These are phyloP conservation scores for Neurospora pannonica DNA, from an alignment of 495 filamentous ascomycete species.

Conservation along the genomic window DNA sequence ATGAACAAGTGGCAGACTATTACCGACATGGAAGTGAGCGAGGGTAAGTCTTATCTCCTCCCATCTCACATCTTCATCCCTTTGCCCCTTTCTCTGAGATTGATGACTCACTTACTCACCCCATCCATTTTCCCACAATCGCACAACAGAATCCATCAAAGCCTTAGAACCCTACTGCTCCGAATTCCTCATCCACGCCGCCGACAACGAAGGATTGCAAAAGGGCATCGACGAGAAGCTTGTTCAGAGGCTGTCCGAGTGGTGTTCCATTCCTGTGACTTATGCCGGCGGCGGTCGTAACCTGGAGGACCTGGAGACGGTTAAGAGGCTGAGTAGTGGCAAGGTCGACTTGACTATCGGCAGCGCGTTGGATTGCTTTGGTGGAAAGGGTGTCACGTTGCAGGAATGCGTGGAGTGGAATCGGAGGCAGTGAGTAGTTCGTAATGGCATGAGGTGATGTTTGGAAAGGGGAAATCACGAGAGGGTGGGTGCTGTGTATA, in stretches of 20 bases:
- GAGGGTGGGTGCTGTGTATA: neutral
- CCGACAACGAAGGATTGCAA: slow-evolving; percentile 93
- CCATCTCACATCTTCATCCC: neutral
- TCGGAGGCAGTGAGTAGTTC: slow-evolving; percentile 20
- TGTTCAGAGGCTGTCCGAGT: slow-evolving; percentile 64
- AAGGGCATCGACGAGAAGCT: slow-evolving; percentile 79
- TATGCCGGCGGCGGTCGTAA: slow-evolving; percentile 90
- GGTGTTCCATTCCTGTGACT: slow-evolving; percentile 86
- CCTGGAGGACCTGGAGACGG: slow-evolving; percentile 67
- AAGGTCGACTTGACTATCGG: slow-evolving; percentile 93
- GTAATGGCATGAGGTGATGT: neutral
- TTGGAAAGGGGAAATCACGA: neutral
- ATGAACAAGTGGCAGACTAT: slow-evolving; percentile 99
- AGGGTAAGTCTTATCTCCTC: slow-evolving; percentile 43
- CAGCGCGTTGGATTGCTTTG: slow-evolving; percentile 92
- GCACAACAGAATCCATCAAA: slow-evolving; percentile 58
- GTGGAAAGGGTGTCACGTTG: slow-evolving; percentile 74
- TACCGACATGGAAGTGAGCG: slow-evolving; percentile 86
- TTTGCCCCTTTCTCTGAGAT: neutral
- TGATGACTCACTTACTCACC: neutral
- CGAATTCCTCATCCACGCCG: slow-evolving; percentile 96
- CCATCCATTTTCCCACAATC: neutral
- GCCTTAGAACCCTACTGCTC: slow-evolving; percentile 80
- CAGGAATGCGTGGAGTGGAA: slow-evolving; percentile 90
- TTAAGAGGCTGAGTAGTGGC: slow-evolving; percentile 65